Percentiles rank a stretch among this genome's conserved stretches.
These are phyloP conservation scores for Blastocystis sp. DNA, from an alignment of 352 stramenopile genomes.

Conservation along the genomic window DNA sequence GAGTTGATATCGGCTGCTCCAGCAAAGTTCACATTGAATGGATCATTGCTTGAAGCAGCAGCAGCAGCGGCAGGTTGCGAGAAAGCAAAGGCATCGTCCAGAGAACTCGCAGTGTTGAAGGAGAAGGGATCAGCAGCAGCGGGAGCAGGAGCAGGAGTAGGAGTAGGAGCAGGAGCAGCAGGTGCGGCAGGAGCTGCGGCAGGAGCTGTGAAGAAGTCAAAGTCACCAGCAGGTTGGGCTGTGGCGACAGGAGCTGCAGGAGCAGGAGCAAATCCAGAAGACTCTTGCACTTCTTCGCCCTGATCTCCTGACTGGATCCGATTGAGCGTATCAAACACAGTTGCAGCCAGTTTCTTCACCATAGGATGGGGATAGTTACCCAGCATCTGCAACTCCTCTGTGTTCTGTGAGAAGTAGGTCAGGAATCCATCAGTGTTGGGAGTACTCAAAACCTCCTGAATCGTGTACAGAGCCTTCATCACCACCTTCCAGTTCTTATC, in stretches of 20 bases:
- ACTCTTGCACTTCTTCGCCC: background rate
- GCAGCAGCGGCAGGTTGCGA: background rate
- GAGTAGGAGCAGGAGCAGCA: no score
- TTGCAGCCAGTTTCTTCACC: slow-evolving; percentile 55
- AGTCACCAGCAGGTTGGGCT: background rate
- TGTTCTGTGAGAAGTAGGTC: slow-evolving; percentile 58
- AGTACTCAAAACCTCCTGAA: slow-evolving; percentile 45
- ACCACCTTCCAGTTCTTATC: slow-evolving; percentile 63
- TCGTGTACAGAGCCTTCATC: slow-evolving; percentile 57
- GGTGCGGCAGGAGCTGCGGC: background rate
- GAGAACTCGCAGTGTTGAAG: background rate
- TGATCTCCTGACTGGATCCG: background rate
- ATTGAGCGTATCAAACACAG: background rate
- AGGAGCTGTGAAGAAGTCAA: slow-evolving; percentile 30
- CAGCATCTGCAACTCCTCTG: slow-evolving; percentile 48
- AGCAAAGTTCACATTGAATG: slow-evolving; percentile 13
- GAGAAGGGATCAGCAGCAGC: slow-evolving; percentile 28
- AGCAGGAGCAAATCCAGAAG: background rate
- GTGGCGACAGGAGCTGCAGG: background rate
- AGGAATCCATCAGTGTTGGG: slow-evolving; percentile 51
- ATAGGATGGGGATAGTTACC: slow-evolving; percentile 51
- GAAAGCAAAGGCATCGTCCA: slow-evolving; percentile 6
- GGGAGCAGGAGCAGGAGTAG: no score
- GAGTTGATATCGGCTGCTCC: background rate
- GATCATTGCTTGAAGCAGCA: slow-evolving; percentile 6